Evolutionary conservation across 768 basidiomycete species (phyloP), one percentile per base, ranked within the genome.

Genomic region (Atractiella rhizophila): DNA sequence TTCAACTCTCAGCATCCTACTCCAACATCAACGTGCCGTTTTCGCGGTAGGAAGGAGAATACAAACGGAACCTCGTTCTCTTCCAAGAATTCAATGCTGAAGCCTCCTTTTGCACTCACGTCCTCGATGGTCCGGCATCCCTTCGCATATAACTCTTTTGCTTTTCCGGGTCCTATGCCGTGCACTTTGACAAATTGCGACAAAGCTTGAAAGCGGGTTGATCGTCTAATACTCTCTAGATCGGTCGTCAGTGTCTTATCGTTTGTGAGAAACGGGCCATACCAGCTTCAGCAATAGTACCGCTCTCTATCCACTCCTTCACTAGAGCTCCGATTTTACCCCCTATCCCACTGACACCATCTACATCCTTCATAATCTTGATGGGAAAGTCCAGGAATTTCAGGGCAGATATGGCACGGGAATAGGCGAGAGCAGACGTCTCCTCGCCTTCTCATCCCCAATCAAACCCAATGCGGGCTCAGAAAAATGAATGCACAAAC

Each of bases 1-100:
- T 55, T 91, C 81, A 0, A 58, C 61, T 6, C 80, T 63, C 1
- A 77, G 64, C 27, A 88, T 83, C 53, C 70, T 74, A 42, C n/a
- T 6, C 27, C n/a, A 2, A 28, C 20, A 31, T 9, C 35, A 16
- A 5, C 13, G 16, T 11, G n/a, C 18, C 23, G 13, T 23, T 26
- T 9, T 1, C 24, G 8, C 18, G 13, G 35, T 8, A 9, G 28
- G 30, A 19, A 20, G 32, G 21, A 29, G 10, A 13, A 36, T 8
- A 30, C 34, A 27, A 23, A 15, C 7, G 15, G 16, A 7, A n/a
- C 20, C n/a, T 27, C 42, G 12, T 29, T 33, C n/a, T 41, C 44
- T 2, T 41, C 68, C 69, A 53, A 74, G 76, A 51, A 73, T 73
- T 29, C 64, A 60, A 45, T 19, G n/a, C 23, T n/a, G 44, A 40